Evolutionary conservation across 305 asterid species (phyloP).

Genomic region (Fraxinus angustifolia): DNA sequence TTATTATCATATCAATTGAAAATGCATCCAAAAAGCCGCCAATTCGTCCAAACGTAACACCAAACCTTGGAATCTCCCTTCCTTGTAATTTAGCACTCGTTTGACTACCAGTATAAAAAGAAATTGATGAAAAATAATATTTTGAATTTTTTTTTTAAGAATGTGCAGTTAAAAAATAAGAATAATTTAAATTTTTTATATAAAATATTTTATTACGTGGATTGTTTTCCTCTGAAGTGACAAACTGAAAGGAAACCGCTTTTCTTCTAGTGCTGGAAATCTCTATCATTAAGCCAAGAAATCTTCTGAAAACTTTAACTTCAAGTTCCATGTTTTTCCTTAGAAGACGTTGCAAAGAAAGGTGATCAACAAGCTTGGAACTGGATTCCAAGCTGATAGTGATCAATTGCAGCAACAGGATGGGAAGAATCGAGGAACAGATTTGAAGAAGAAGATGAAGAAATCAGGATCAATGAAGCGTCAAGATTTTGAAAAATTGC

Average conservation of each 20-base stretch:
- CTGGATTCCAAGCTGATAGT: slow-evolving; percentile 38
- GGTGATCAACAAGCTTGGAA: slow-evolving; percentile 37
- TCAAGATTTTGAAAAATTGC: slow-evolving; percentile 21
- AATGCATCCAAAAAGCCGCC: no score
- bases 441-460: slow-evolving; percentile 70
- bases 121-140: no score
- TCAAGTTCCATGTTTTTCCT: slow-evolving; percentile 34
- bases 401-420: slow-evolving; percentile 44
- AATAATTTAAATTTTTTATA: no score
- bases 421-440: slow-evolving; percentile 37
- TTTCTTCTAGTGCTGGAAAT: slow-evolving; percentile 22
- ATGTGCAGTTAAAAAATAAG: no score
- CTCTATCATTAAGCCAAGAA: slow-evolving; percentile 20
- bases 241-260: slow-evolving; percentile 14
- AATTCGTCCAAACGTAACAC: no score
- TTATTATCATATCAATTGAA: no score
- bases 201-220: background rate
- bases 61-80: no score
- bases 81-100: no score
- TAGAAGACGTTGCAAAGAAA: slow-evolving; percentile 75
- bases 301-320: slow-evolving; percentile 1
- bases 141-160: no score
- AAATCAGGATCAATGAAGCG: slow-evolving; percentile 54
- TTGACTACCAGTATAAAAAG: no score
- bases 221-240: background rate